Conservation (phyloP, 2,329 filamentous ascomycete genomes). For the Apiospora hydei region DNA sequence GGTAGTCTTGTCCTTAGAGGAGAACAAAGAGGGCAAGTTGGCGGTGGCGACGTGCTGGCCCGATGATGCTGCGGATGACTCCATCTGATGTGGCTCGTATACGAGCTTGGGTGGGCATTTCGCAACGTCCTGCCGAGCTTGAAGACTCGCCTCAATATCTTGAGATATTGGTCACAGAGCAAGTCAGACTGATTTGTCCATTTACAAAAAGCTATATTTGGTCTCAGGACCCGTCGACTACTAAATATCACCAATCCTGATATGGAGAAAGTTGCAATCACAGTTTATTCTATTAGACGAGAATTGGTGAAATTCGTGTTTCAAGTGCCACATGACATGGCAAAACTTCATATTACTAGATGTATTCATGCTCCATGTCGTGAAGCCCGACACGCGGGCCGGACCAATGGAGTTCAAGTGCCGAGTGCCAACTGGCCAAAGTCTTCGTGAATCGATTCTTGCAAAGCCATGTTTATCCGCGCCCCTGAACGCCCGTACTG, state of each 20-base stretch:
- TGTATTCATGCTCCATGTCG: neutral
- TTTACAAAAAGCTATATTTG: neutral
- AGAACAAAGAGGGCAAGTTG: slow-evolving; percentile 38
- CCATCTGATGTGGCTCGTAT: neutral
- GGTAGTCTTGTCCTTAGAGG: slow-evolving; percentile 46
- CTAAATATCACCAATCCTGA: neutral
- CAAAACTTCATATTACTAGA: slow-evolving; percentile 7
- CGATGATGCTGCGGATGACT: slow-evolving; percentile 29
- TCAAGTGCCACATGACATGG: neutral
- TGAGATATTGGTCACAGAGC: neutral
- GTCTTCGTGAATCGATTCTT: neutral
- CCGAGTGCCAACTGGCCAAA: neutral
- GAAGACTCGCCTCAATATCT: neutral
- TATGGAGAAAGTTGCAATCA: neutral
- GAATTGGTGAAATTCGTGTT: neutral
- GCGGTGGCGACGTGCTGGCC: slow-evolving; percentile 46
- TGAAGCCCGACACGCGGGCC: neutral
- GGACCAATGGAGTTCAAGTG: neutral
- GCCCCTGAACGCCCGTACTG: slow-evolving; percentile 10
- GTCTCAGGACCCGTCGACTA: neutral
- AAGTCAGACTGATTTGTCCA: neutral
- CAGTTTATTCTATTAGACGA: neutral
- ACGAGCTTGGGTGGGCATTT: neutral
- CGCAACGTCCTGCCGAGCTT: neutral
- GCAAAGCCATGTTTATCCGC: slow-evolving; percentile 11